phyloP scores from a whole-genome alignment of 1,284 basidiomycete genomes.

The Abortiporus biennis region DNA sequence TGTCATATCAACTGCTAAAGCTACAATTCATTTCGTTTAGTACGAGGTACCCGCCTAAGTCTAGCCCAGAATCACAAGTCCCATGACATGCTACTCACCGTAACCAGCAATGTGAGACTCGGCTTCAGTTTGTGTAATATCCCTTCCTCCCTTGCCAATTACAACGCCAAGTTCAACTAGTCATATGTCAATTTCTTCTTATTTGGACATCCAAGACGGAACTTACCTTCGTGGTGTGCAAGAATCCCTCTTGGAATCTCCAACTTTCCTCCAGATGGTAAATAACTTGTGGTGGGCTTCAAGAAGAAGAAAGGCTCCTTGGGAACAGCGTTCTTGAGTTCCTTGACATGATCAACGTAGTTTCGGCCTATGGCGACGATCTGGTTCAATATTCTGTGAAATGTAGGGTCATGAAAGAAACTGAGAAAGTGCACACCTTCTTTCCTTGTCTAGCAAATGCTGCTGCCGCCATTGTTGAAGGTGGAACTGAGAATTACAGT shows the following conservation, averaged over 20 bases:
- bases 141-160: constrained; percentile 80
- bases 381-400: constrained; percentile 27
- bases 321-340: constrained; percentile 86
- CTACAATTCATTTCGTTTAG: constrained; percentile 32
- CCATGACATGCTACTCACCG: too few relatives aligned
- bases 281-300: constrained; percentile 91
- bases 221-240: constrained; percentile 87
- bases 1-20: constrained; percentile 93
- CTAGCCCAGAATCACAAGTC: too few relatives aligned
- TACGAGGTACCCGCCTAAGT: neutral
- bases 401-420: neutral
- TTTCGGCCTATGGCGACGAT: constrained; percentile 90
- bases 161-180: constrained; percentile 84
- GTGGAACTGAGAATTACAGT: constrained; percentile 2
- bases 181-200: neutral
- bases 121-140: constrained; percentile 73
- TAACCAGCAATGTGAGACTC: constrained; percentile 87
- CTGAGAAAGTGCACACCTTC: constrained; percentile 30
- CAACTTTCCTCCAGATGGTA: constrained; percentile 70
- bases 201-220: too few relatives aligned
- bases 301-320: constrained; percentile 98
- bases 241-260: constrained; percentile 85
- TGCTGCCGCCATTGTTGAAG: constrained; percentile 28
- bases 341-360: constrained; percentile 85
- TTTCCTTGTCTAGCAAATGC: constrained; percentile 44